These are phyloP conservation scores for Coniferiporia sulphurascens DNA, from an alignment of 1,284 basidiomycete species.

Conservation along the genomic window DNA sequence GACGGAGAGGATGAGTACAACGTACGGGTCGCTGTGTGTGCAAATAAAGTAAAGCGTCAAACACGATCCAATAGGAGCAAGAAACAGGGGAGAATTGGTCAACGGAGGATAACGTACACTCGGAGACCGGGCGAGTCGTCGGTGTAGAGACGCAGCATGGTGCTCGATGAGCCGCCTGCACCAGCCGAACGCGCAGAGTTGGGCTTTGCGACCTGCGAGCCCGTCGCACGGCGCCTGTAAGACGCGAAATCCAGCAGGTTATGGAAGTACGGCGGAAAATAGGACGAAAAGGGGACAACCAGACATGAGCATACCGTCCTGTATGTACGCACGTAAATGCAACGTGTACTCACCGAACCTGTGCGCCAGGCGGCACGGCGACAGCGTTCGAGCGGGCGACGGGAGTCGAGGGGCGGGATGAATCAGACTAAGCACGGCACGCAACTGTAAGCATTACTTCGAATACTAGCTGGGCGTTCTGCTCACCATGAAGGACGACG, in stretches of 20 bases:
- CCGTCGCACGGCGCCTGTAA: conserved; percentile 74
- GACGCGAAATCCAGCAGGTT: not conserved
- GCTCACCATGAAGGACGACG: conserved; percentile 2
- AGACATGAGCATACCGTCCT: conserved; percentile 7
- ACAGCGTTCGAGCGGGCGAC: conserved; percentile 41
- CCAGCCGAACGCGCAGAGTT: conserved; percentile 91
- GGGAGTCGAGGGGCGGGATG: conserved; percentile 39
- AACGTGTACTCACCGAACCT: conserved; percentile 58
- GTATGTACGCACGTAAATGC: conserved; percentile 8
- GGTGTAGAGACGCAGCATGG: conserved; percentile 98
- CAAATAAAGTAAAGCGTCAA: conserved; percentile 3
- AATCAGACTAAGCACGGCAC: conserved; percentile 60
- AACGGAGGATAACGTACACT: conserved; percentile 66
- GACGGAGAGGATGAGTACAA: conserved; percentile 93
- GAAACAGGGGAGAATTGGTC: not conserved
- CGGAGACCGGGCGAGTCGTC: conserved; percentile 94
- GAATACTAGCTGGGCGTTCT: not conserved
- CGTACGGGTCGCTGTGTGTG: conserved; percentile 83
- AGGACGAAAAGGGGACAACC: not conserved
- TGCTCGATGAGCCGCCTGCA: conserved; percentile 93
- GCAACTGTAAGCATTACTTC: not conserved
- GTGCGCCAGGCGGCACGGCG: conserved; percentile 69
- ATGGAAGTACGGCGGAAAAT: not conserved
- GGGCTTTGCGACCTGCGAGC: conserved; percentile 67
- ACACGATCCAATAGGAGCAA: not conserved